phyloP scores from a whole-genome alignment of 768 basidiomycete species.

The Xanthoconium stramineum region DNA sequence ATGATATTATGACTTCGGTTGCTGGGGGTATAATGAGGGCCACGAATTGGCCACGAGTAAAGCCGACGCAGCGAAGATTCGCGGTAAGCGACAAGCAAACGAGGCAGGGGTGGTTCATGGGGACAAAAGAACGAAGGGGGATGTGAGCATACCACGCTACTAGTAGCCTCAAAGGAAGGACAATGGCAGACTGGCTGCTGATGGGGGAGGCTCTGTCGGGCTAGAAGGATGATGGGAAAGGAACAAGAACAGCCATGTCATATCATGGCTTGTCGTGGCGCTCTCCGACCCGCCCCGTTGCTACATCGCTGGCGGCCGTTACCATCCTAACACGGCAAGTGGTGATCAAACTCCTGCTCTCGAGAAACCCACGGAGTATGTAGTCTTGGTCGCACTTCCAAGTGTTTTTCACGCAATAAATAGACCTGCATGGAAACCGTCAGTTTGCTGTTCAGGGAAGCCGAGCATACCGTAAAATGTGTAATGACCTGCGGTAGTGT shows the following conservation, averaged over 20 bases:
- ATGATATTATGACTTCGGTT: constrained; percentile 59
- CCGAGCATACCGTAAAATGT: not conserved
- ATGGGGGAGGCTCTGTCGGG: constrained; percentile 8
- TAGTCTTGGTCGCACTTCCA: not conserved
- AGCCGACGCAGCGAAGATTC: constrained; percentile 66
- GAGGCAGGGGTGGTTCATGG: constrained; percentile 43
- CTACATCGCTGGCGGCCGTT: constrained; percentile 17
- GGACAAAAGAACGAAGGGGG: constrained; percentile 12
- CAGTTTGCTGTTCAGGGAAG: not conserved
- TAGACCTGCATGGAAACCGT: not conserved
- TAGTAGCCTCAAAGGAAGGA: constrained; percentile 24
- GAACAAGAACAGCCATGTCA: constrained; percentile 8
- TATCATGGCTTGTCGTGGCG: not conserved
- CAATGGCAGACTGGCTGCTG: constrained; percentile 48
- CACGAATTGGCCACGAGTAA: constrained; percentile 44
- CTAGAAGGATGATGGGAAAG: constrained; percentile 26
- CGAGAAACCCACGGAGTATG: not conserved
- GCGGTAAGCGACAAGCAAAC: constrained; percentile 67
- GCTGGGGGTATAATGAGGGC: constrained; percentile 60
- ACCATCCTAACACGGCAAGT: constrained; percentile 10
- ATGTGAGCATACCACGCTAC: constrained; percentile 37
- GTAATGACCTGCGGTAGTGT: not conserved
- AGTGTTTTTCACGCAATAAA: not conserved
- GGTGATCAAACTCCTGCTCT: not conserved
- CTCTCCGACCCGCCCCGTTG: constrained; percentile 12